These are phyloP conservation scores for Diaporthe helianthi DNA, from an alignment of 2,329 filamentous ascomycete species.

Conservation along the genomic window DNA sequence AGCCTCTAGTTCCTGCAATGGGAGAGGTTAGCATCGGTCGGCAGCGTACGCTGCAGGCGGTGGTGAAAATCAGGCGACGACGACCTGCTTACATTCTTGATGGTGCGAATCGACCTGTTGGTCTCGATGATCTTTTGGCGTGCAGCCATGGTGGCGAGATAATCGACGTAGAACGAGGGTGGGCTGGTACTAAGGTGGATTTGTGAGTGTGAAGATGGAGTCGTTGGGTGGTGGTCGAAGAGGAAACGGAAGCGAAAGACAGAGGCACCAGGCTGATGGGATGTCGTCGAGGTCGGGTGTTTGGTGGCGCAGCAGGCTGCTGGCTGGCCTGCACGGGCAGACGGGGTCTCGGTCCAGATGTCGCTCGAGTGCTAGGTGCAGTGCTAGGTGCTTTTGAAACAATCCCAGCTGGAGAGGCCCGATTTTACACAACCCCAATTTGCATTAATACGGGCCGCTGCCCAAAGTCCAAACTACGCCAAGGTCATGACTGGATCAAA, in stretches of 20 bases:
- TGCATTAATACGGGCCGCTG: conserved; percentile 23
- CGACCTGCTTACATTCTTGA: conserved; percentile 73
- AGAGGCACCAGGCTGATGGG: conserved; percentile 1
- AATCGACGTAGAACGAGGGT: background rate
- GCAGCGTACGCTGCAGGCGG: background rate
- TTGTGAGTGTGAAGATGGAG: background rate
- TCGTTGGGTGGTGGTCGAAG: background rate
- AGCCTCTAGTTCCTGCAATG: conserved; percentile 83
- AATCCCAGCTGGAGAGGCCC: conserved; percentile 8
- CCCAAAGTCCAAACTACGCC: conserved; percentile 11
- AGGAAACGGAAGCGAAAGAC: background rate
- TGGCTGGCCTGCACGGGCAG: no score
- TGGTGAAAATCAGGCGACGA: conserved; percentile 39
- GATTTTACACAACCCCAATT: conserved; percentile 20
- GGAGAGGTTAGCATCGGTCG: conserved; percentile 34
- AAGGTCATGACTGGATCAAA: background rate
- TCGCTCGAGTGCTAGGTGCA: no score
- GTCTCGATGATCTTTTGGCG: conserved; percentile 70
- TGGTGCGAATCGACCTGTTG: conserved; percentile 85
- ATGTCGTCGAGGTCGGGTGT: conserved; percentile 9
- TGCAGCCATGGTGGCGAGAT: conserved; percentile 43
- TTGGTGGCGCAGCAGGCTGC: conserved; percentile 18
- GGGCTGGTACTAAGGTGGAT: background rate
- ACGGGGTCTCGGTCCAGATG: background rate
- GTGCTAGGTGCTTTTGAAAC: conserved; percentile 19